Evolutionary conservation across 768 basidiomycete genomes (phyloP), one percentile per base, ranked within the genome.

Genomic region (Calocera viscosa): DNA sequence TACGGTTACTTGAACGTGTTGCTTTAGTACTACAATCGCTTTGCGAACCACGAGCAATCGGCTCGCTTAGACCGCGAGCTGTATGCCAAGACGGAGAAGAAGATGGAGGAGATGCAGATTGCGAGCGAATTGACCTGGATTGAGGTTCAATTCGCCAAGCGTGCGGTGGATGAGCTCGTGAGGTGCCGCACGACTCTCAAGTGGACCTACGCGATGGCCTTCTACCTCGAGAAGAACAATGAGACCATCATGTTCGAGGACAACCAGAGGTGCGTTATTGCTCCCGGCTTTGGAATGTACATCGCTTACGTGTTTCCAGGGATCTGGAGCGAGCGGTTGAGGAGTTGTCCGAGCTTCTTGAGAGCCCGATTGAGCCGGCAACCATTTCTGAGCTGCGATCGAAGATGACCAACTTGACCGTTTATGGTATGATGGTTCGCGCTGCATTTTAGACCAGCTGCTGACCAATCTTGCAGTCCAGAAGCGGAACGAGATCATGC

Each of bases 61-160:
- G 93, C 94, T 64, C 94, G 94, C 77, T 86, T 99, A 64, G 94
- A 95, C 19, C 76, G 90, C 17, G 93, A 97, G 70, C 80, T 98
- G 43, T 95, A 94, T 76, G 82, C 82, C 66, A 94, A 94, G 80
- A 97, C 95, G 14, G 94, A 99, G 83, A 94, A 95, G 84, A 97
- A 97, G 86, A 99, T 99, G 96, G 94, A 97, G 77, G 93, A 96
- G 78, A 95, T 98, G 89, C 96, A 98, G 80, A 83, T 93, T 69
- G 88, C 87, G 12, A 93, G 91, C 1, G 82, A 86, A 66, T 78
- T 99, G 40, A 94, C 93, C 1, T 99, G 96, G 96, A 99, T 99
- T 71, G 94, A 99, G 77, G 94, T 87, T 33, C 95, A 98, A 78
- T 99, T 99, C 77, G 94, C 96, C 83, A 94, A 93, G 81, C 94